These are phyloP conservation scores for Phenoliferia sp. DNA, from an alignment of 1,284 basidiomycete species.

Conservation along the genomic window DNA sequence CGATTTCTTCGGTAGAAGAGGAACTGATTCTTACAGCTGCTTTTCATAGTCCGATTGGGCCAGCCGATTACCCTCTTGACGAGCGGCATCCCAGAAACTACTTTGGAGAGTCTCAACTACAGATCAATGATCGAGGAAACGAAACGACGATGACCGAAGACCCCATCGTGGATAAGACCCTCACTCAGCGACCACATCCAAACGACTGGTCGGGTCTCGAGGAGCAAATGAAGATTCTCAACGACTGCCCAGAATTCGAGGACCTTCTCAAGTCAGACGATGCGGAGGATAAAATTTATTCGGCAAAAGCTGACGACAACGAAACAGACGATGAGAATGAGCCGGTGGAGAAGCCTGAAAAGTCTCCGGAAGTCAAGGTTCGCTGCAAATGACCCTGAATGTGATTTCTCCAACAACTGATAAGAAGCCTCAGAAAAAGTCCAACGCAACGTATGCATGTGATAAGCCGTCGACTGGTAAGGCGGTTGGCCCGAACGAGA, in stretches of 20 bases:
- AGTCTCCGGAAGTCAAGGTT: background rate
- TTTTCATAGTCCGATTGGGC: no score
- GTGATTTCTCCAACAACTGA: no score
- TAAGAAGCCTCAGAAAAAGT: background rate
- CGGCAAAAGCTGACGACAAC: conserved; percentile 9
- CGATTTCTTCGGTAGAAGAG: no score
- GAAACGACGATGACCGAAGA: background rate
- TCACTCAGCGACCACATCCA: no score
- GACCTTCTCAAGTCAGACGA: background rate
- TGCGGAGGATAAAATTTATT: background rate
- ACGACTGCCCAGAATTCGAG: background rate
- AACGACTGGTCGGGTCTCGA: no score
- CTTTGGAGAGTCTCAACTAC: background rate
- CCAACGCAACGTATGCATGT: background rate
- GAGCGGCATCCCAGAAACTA: no score
- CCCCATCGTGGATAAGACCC: background rate
- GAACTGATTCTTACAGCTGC: no score
- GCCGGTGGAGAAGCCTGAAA: background rate
- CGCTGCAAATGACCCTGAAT: background rate
- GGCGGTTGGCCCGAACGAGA: conserved; percentile 26
- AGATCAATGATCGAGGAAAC: background rate
- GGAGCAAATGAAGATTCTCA: conserved; percentile 12
- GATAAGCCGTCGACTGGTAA: background rate
- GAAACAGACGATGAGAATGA: conserved; percentile 22
- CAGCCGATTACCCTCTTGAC: no score